Evolutionary conservation across 2,329 filamentous ascomycete genomes (phyloP), one percentile per base, ranked within the genome.

Genomic region (Sphaerulina vaccinii): DNA sequence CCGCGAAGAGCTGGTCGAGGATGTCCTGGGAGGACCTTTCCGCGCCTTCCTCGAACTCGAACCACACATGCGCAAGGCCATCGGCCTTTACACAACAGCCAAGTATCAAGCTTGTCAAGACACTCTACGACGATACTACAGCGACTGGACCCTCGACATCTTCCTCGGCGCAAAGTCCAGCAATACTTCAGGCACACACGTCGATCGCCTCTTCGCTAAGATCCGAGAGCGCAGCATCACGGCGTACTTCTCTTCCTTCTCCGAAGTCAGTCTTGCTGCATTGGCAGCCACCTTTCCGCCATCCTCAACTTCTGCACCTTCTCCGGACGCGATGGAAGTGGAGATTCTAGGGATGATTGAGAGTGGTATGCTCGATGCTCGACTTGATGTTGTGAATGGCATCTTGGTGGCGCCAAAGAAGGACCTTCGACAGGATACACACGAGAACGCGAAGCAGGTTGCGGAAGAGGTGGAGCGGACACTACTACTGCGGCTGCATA

Each of bases 201-300:
- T 96, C 15, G 66, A 79, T 32, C 72, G 75, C 1, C 76, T 99
- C 16, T 93, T 91, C 72, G 75, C 79, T 9, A 75, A 77, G 41
- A 90, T 99, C 61, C 84, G 93, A 52, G 87, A 81, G 64, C 96
- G 96, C 74, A 92, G 91, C 64, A 96, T 99, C 53, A 82, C 91
- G 19, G 89, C 96, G 66, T 97, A 96, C 72, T 87, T 96, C 62
- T 79, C 89, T 19, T 91, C 93, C 0, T 99, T 95, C 70, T 95
- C 87, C 36, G 86, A 85, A 59, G 90, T 96, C 55, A 91, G 87
- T 0, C 76, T 97, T 3, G 79, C 85, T 16, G 90, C 84, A 55
- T 82, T 99, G 76, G 83, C 87, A 7, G 76, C 80, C 29, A 85
- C 88, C 2, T 97, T 99, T 69, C 84, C 83, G 0, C 57, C 61